phyloP scores from a whole-genome alignment of 345 rosid species.

The Pistacia integerrima region DNA sequence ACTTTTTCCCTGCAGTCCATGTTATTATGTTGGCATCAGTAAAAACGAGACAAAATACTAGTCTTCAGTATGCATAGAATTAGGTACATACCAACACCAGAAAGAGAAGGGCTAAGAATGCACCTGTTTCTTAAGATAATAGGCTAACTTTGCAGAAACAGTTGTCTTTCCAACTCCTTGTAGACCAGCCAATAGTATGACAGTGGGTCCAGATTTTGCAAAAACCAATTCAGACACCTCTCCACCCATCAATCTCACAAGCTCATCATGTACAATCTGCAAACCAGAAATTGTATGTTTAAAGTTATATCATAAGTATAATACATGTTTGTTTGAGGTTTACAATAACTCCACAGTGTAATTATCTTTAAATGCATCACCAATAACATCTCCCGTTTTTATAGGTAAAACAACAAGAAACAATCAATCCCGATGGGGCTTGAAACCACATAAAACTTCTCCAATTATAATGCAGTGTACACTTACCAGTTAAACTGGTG shows the following conservation, averaged over 20 bases:
- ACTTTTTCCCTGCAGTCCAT: constrained; percentile 68
- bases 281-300: constrained; percentile 11
- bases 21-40: constrained; percentile 13
- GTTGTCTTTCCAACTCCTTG: constrained; percentile 99
- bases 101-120: neutral
- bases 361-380: neutral
- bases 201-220: constrained; percentile 80
- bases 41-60: constrained; percentile 17
- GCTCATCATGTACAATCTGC: constrained; percentile 86
- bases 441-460: too few species aligned
- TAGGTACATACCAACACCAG: neutral
- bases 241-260: constrained; percentile 98
- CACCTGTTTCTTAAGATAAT: constrained; percentile 93
- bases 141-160: constrained; percentile 89
- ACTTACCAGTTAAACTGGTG: neutral
- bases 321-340: neutral
- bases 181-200: constrained; percentile 88
- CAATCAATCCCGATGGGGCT: too few species aligned
- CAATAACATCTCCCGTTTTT: too few species aligned
- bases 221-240: constrained; percentile 90
- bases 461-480: too few species aligned
- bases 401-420: too few species aligned
- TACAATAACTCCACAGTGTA: neutral
- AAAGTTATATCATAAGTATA: constrained; percentile 8
- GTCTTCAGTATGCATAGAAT: neutral